These are phyloP conservation scores for Auriscalpium orientale DNA, from an alignment of 768 basidiomycete genomes.

Conservation along the genomic window DNA sequence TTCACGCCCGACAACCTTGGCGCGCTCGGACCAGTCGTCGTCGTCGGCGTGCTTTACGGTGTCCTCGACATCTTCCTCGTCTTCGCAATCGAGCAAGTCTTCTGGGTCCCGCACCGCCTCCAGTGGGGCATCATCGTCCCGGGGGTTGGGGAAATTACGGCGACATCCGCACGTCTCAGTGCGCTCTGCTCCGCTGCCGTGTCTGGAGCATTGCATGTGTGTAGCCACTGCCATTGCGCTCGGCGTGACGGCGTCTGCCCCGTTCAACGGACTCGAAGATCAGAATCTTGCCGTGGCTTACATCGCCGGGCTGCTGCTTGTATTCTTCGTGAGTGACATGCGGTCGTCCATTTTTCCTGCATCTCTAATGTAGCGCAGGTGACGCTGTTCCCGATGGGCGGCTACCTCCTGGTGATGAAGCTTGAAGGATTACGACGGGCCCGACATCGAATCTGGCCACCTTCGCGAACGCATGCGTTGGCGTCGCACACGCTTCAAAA, in stretches of 20 bases:
- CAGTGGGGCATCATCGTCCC: conserved; percentile 59
- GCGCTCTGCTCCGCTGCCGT: neutral
- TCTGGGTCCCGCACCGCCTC: conserved; percentile 76
- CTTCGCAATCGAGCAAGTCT: conserved; percentile 49
- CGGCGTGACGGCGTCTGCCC: conserved; percentile 51
- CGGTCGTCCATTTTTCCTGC: neutral
- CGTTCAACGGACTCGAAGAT: conserved; percentile 53
- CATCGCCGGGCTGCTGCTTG: conserved; percentile 51
- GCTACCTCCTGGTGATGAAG: conserved; percentile 41
- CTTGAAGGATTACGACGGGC: conserved; percentile 59
- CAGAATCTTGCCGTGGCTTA: conserved; percentile 61
- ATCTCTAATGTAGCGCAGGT: conserved; percentile 29
- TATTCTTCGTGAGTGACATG: conserved; percentile 42
- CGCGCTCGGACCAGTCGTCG: conserved; percentile 51
- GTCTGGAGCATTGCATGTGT: neutral
- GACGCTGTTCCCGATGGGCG: conserved; percentile 60
- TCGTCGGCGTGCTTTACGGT: conserved; percentile 57
- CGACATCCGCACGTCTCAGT: conserved; percentile 50
- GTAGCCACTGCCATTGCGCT: conserved; percentile 59
- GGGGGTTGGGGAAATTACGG: conserved; percentile 66
- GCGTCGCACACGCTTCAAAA: conserved; percentile 21
- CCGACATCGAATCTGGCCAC: conserved; percentile 53
- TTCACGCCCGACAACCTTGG: conserved; percentile 50
- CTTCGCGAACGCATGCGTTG: conserved; percentile 37
- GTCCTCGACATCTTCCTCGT: conserved; percentile 45